Evolutionary conservation across 805 yeast genomes (phyloP).

Genomic region (Myxozyma vanderwaltii): DNA sequence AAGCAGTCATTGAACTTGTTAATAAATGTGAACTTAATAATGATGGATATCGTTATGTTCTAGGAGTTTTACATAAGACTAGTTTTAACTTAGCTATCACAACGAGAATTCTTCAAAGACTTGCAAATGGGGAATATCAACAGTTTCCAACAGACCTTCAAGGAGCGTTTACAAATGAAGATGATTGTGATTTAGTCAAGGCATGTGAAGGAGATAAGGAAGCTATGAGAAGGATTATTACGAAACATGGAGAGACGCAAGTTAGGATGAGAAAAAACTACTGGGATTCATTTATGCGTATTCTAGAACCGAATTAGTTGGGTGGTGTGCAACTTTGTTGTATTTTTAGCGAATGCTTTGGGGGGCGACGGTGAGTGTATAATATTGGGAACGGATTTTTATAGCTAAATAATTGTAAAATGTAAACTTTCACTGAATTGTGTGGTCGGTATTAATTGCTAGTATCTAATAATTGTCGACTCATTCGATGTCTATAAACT

Average conservation of each 20-base stretch:
- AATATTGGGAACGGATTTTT: not conserved
- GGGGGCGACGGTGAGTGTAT: too few relatives aligned
- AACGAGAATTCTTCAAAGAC: not conserved
- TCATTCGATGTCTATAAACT: not conserved
- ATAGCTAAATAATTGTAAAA: too few relatives aligned
- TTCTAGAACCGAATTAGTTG: too few relatives aligned
- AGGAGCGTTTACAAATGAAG: conserved; percentile 18
- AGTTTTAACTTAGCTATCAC: not conserved
- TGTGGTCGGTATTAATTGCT: too few relatives aligned
- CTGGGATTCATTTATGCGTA: not conserved
- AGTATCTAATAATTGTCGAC: too few relatives aligned
- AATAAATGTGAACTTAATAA: not conserved
- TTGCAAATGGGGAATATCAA: not conserved
- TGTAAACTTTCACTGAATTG: too few relatives aligned
- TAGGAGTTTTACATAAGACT: conserved; percentile 17
- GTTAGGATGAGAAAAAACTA: conserved; percentile 2
- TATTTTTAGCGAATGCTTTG: too few relatives aligned
- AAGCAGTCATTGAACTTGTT: not conserved
- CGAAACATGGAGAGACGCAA: conserved; percentile 10
- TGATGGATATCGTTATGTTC: not conserved
- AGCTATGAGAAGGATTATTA: not conserved
- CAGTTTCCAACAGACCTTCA: conserved; percentile 1
- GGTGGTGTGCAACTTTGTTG: too few relatives aligned
- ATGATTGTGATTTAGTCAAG: conserved; percentile 11
- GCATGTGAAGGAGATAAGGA: conserved; percentile 15